Evolutionary conservation across 257 asterid species (phyloP).

Genomic region (Solanum tacnaense): DNA sequence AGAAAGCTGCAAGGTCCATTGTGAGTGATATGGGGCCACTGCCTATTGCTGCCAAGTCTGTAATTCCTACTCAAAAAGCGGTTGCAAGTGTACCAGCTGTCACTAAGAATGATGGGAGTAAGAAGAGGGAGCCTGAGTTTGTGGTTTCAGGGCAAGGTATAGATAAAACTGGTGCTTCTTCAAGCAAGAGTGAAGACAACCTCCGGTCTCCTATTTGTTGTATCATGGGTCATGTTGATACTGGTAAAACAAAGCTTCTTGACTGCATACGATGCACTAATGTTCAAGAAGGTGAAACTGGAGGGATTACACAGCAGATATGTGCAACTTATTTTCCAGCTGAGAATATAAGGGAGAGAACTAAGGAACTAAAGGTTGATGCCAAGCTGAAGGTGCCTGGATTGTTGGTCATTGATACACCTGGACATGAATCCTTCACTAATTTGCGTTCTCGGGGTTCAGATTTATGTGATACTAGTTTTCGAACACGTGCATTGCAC

Average conservation of each 20-base stretch:
- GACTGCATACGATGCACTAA: slow-evolving; percentile 96
- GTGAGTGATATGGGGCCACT: neutral
- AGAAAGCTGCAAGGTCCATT: slow-evolving; percentile 3
- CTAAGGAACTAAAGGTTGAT: slow-evolving; percentile 91
- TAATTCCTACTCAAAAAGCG: slow-evolving; percentile 10
- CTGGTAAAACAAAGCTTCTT: slow-evolving; percentile 92
- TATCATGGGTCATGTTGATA: slow-evolving; percentile 98
- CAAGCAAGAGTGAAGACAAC: slow-evolving; percentile 20
- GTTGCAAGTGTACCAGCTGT: neutral
- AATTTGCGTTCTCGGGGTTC: slow-evolving; percentile 94
- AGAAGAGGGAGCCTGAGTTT: slow-evolving; percentile 14
- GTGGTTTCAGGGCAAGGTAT: slow-evolving; percentile 6
- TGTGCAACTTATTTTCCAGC: slow-evolving; percentile 97
- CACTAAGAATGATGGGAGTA: slow-evolving; percentile 22
- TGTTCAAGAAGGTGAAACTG: slow-evolving; percentile 83
- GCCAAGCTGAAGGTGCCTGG: slow-evolving; percentile 93
- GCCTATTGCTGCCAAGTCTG: slow-evolving; percentile 20
- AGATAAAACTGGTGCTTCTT: slow-evolving; percentile 14
- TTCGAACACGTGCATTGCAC: no score
- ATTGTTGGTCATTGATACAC: slow-evolving; percentile 89
- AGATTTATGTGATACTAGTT: slow-evolving; percentile 58
- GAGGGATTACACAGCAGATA: slow-evolving; percentile 91
- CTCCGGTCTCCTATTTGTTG: slow-evolving; percentile 95
- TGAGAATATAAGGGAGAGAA: slow-evolving; percentile 90
- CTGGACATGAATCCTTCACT: slow-evolving; percentile 94